Base-by-base conservation (phyloP, 176 grass and related monocot species). In the Cenchrus fungigraminus region DNA sequence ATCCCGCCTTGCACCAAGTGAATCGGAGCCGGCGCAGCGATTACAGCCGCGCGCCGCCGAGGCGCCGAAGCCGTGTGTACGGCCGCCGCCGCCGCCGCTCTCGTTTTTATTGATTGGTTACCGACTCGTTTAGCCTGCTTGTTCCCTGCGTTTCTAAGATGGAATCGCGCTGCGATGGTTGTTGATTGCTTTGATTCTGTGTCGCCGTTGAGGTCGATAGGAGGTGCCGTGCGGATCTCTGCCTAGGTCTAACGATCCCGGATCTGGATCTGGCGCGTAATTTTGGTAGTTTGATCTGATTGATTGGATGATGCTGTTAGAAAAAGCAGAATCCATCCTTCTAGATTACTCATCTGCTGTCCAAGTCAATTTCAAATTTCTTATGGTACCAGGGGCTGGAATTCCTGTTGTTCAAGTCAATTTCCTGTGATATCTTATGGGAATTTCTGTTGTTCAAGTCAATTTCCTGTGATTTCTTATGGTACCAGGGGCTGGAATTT, bases 1-100 rank as follows among this genome's bases (percentile, higher is more conserved):
- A 95, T 99, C 97, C 97, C 93, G 97, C 91, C 91, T 94, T 99
- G 93, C 97, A 91, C 91, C 97, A 96, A 99, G 92, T 96, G 97
- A 99, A 99, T 96, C 89, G 87, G 97, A 99, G 97, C 74, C 91
- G 93, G 97, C 70, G 76, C 87, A 85, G 94, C 91, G 42, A 63
- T 74, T 47, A 62, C 59, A 28, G n/a, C 12, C 60, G 14, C 6
- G 4, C 68, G 9, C 11, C 52, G 0, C 63, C 73, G 43, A 8
- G 31, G 31, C 45, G 71, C 29, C 57, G 31, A 32, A 32, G 31
- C 31, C 31, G 31, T 32, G 59, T 28, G 9, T 17, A 61, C 44
- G 43, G 20, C 7, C 19, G 56, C 19, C 15, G 49, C 37, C 37
- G 54, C 16, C 54, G 63, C 5, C 47, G 22, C 61, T 45, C 42